A percentile compares a stretch with the other conserved stretches of the same genome.
Conservation (phyloP, 257 asterid species). For the Solanum ossicruentum region DNA sequence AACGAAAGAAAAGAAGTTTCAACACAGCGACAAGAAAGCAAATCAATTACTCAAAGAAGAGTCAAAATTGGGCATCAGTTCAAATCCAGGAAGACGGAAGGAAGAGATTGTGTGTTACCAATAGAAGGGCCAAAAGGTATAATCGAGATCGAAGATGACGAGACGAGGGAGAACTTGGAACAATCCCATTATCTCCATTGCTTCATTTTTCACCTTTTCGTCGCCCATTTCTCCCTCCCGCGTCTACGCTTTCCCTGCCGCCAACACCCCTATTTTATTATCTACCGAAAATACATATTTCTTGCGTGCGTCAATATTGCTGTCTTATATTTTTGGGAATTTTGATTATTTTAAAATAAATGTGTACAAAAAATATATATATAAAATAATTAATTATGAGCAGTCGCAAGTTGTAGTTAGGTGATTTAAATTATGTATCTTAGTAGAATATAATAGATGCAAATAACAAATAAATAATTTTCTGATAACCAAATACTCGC, state of each 20-base stretch:
- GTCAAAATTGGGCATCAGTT: neutral
- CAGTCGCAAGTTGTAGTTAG: too few relatives aligned
- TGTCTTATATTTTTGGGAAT: neutral
- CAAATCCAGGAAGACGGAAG: neutral
- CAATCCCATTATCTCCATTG: constrained; percentile 60
- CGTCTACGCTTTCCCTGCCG: neutral
- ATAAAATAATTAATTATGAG: neutral
- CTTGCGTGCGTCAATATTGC: neutral
- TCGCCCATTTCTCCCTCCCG: constrained; percentile 51
- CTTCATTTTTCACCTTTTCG: constrained; percentile 77
- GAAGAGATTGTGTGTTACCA: constrained; percentile 11
- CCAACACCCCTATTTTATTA: neutral
- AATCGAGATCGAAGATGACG: constrained; percentile 81
- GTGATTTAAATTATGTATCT: too few relatives aligned
- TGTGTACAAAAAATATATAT: neutral
- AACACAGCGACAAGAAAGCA: neutral
- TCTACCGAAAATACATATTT: neutral
- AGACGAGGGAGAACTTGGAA: constrained; percentile 81
- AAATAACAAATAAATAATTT: neutral
- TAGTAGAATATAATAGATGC: neutral
- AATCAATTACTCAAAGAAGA: neutral
- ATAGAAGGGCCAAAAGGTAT: constrained; percentile 66
- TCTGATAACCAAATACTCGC: too few relatives aligned
- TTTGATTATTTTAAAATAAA: neutral
- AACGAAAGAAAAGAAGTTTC: neutral